phyloP scores from a whole-genome alignment of 768 basidiomycete species.

The Russula foetens region DNA sequence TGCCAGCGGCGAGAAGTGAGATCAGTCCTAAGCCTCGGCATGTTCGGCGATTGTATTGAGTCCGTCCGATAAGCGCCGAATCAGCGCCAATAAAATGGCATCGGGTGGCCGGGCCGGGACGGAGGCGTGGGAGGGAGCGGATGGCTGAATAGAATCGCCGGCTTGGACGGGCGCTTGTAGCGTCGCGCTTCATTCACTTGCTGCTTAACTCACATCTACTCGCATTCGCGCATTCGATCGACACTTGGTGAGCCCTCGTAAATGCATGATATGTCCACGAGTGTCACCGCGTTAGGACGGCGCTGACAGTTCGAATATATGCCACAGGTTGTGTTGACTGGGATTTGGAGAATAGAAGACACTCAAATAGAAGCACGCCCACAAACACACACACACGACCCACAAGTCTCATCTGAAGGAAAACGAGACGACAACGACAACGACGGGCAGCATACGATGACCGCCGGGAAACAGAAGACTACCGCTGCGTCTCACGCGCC shows the following conservation, averaged over 20 bases:
- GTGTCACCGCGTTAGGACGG: neutral
- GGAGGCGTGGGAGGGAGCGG: slow-evolving; percentile 7
- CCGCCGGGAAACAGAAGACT: slow-evolving; percentile 15
- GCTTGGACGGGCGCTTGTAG: slow-evolving; percentile 7
- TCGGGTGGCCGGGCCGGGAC: neutral
- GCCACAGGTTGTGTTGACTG: neutral
- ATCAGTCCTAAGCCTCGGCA: no score
- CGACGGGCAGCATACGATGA: neutral
- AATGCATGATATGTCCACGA: neutral
- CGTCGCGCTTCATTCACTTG: slow-evolving; percentile 4
- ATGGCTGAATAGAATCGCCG: neutral
- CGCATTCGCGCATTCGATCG: slow-evolving; percentile 3
- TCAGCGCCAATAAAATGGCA: no score
- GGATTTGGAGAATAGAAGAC: neutral
- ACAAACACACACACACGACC: neutral
- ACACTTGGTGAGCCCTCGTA: slow-evolving; percentile 7
- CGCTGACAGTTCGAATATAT: neutral
- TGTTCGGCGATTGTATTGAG: no score
- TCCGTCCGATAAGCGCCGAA: no score
- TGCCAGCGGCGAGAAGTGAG: no score
- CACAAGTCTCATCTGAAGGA: neutral
- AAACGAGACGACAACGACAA: neutral
- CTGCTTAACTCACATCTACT: slow-evolving; percentile 10
- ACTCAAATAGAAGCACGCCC: neutral
- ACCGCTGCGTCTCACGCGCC: neutral